Conservation (phyloP, 306 rosid species). For the Fragaria ananassa region DNA sequence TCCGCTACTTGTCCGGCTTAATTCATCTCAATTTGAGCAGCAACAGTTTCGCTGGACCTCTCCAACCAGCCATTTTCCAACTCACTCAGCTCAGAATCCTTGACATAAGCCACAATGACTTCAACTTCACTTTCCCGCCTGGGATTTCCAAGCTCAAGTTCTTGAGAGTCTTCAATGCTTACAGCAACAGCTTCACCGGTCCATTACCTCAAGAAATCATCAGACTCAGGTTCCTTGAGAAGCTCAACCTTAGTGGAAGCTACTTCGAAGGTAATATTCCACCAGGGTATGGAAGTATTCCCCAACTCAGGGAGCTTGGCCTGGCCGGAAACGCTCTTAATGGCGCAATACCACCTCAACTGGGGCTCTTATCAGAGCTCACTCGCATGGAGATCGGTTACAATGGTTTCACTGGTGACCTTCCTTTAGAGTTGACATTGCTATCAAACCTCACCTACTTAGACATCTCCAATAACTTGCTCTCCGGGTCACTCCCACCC, state of each 20-base stretch:
- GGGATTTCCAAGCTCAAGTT: conserved; percentile 79
- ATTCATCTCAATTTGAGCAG: conserved; percentile 71
- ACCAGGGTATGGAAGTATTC: conserved; percentile 48
- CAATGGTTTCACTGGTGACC: conserved; percentile 51
- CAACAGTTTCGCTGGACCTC: conserved; percentile 54
- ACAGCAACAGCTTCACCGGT: conserved; percentile 79
- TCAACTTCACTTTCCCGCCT: conserved; percentile 73
- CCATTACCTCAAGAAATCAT: conserved; percentile 55
- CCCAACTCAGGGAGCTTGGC: conserved; percentile 46
- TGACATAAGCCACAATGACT: conserved; percentile 70
- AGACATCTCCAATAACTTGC: conserved; percentile 56
- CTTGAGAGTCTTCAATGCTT: conserved; percentile 65
- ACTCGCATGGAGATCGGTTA: conserved; percentile 84
- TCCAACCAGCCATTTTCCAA: conserved; percentile 57
- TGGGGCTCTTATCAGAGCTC: conserved; percentile 52
- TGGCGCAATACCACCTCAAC: conserved; percentile 59
- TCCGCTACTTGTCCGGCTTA: conserved; percentile 48
- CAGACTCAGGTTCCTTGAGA: conserved; percentile 57
- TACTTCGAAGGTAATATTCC: conserved; percentile 72
- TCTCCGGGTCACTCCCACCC: conserved; percentile 54
- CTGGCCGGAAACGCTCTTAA: conserved; percentile 69
- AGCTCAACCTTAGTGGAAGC: conserved; percentile 90
- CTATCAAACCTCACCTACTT: conserved; percentile 59
- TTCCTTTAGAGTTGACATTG: conserved; percentile 52
- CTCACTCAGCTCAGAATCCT: conserved; percentile 53